Evolutionary conservation across 805 yeast species (phyloP).

Genomic region (Lipomyces sp.): DNA sequence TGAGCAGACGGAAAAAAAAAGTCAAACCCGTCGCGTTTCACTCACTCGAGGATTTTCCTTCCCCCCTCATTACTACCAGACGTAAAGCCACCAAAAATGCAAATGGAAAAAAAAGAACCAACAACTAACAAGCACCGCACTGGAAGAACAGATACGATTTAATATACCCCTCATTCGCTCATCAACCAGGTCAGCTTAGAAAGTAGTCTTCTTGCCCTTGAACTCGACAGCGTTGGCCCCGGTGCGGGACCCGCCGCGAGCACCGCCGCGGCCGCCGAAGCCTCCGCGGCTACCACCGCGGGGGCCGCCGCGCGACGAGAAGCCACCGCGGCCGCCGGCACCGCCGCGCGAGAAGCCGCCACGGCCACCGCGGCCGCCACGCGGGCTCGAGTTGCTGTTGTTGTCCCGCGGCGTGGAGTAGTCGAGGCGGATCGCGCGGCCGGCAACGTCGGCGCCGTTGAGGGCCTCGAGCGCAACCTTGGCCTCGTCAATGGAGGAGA

Average conservation of each 20-base stretch:
- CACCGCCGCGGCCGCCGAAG: constrained; percentile 29
- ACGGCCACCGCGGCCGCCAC: constrained; percentile 40
- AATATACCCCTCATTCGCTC: too few species aligned
- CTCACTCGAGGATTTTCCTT: too few species aligned
- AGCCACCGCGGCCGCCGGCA: constrained; percentile 45
- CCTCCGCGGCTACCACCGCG: constrained; percentile 29
- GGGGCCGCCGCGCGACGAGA: constrained; percentile 38
- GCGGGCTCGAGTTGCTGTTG: constrained; percentile 42
- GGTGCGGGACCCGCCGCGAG: constrained; percentile 39
- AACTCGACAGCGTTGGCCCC: constrained; percentile 51
- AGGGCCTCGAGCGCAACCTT: constrained; percentile 79
- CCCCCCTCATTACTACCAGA: too few species aligned
- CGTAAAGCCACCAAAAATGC: too few species aligned
- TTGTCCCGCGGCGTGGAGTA: constrained; percentile 85
- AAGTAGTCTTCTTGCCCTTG: constrained; percentile 56
- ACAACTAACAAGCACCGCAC: too few species aligned
- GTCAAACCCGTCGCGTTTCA: too few species aligned
- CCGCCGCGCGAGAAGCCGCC: constrained; percentile 42
- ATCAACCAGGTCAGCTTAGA: too few species aligned
- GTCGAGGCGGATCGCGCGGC: constrained; percentile 93
- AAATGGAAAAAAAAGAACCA: too few species aligned
- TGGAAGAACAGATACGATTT: too few species aligned
- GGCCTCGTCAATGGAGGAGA: constrained; percentile 81
- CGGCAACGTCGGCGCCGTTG: constrained; percentile 85
- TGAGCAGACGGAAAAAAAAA: too few species aligned